Base-by-base conservation (phyloP, 164 flowering plant species). In the Cinnamomum micranthum region DNA sequence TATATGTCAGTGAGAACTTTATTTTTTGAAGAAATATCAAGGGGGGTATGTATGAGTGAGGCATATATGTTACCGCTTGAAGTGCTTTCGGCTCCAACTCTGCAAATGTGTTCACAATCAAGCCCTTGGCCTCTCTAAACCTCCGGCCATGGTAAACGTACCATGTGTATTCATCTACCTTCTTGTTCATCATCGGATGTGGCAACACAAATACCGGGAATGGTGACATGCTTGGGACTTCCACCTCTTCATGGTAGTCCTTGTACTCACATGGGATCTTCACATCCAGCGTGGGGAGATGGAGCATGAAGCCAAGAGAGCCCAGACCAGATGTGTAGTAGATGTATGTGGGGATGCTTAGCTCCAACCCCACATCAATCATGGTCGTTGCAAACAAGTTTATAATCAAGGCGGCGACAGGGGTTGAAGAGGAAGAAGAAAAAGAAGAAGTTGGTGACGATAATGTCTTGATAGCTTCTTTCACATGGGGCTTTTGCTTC, bases 281-380 rank as follows among this genome's bases (percentile, higher is more conserved):
- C 15, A 2, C 6, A 15, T 73, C 27, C 4, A 73, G 68, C 50
- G 55, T 67, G 12, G 76, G 73, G 50, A 75, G 77, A 15, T 70
- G 28, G 73, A 75, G 77, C 73, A 75, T 70, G 73, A 75, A 62
- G 13, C 50, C 23, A 4, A 75, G 69, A 35, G 41, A 24, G 52
- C 6, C 62, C 4, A 69, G 62, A 3, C 69, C 68, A 27, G 69
- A 62, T 10, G 73, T 47, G 62, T 50, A 75, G 73, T 28, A 75
- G 58, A 75, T 19, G 69, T 75, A 75, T 11, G 50, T 2, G 1
- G 74, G 77, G 69, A 75, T 70, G 63, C 69, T 69, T 2, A 70
- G 63, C 51, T 70, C 60, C 17, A 4, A 1, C 20, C 60, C 69
- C n/a, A 64, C 73, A 23, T 75, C 77, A 41, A 70, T 6, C 23